Percentiles rank a stretch among this genome's conserved stretches.
These are phyloP conservation scores for Vaccinium myrtillus DNA, from an alignment of 148 eudicot genomes.

Conservation along the genomic window DNA sequence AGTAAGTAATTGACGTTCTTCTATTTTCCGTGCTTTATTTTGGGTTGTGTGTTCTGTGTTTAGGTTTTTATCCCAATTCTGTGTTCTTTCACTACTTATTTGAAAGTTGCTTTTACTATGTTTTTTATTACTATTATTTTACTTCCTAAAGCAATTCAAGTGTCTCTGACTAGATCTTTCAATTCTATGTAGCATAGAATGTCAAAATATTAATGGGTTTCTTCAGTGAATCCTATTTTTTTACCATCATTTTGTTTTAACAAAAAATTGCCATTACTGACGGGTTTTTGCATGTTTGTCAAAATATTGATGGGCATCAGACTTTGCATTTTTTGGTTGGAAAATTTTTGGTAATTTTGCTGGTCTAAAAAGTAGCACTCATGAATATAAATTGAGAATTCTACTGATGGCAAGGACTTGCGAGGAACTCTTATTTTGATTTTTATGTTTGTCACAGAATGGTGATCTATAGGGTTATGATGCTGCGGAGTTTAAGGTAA, in stretches of 20 bases:
- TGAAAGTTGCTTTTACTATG: background rate
- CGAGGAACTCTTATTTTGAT: too few relatives aligned
- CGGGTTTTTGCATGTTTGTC: slow-evolving; percentile 5
- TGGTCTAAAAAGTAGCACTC: too few relatives aligned
- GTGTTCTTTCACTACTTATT: background rate
- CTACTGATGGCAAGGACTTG: too few relatives aligned
- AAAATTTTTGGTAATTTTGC: too few relatives aligned
- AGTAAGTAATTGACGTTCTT: too few relatives aligned
- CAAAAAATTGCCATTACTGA: background rate
- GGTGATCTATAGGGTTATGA: too few relatives aligned
- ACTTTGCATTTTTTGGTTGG: background rate
- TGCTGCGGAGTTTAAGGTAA: too few relatives aligned
- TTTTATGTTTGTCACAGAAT: too few relatives aligned
- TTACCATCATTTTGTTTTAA: background rate
- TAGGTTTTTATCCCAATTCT: background rate
- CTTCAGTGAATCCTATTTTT: background rate
- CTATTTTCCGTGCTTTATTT: too few relatives aligned
- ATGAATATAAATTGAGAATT: too few relatives aligned
- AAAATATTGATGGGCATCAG: slow-evolving; percentile 54
- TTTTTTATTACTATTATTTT: background rate
- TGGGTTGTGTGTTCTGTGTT: too few relatives aligned
- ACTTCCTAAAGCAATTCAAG: background rate
- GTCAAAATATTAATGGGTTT: background rate
- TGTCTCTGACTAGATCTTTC: background rate
- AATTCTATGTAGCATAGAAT: background rate